Conservation (phyloP, 768 basidiomycete species). For the Gautieria morchelliformis region DNA sequence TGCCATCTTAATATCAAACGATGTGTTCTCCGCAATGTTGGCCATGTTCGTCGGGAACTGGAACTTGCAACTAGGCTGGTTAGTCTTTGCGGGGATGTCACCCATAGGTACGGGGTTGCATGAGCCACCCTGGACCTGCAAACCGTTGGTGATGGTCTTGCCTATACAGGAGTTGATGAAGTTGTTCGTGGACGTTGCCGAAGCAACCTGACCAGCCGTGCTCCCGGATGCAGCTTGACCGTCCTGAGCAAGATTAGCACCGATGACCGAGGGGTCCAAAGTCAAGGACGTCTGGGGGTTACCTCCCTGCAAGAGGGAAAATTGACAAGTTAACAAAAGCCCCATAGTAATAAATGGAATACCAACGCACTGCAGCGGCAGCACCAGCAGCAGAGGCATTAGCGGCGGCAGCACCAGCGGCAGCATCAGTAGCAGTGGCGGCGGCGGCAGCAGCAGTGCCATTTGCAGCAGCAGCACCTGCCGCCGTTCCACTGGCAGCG, state of each 20-base stretch:
- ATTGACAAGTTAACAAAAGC: background rate
- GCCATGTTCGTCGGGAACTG: constrained; percentile 36
- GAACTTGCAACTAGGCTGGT: constrained; percentile 43
- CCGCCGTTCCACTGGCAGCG: background rate
- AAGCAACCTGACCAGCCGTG: constrained; percentile 38
- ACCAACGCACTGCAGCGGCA: constrained; percentile 7
- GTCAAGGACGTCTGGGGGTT: constrained; percentile 38
- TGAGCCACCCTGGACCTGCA: constrained; percentile 41
- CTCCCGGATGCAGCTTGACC: constrained; percentile 34
- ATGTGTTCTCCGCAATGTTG: constrained; percentile 35
- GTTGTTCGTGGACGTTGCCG: constrained; percentile 48
- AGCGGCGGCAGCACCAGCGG: constrained; percentile 8
- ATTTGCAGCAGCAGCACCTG: background rate
- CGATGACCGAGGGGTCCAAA: constrained; percentile 43
- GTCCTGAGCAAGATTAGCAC: constrained; percentile 38
- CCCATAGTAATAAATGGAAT: background rate
- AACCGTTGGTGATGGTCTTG: constrained; percentile 44
- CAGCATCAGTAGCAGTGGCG: background rate
- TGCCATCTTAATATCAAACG: constrained; percentile 43
- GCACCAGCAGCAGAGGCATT: constrained; percentile 14
- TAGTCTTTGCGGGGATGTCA: constrained; percentile 36
- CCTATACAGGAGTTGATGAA: constrained; percentile 49
- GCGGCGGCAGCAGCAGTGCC: background rate
- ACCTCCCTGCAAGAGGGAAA: constrained; percentile 8
- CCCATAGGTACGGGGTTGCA: constrained; percentile 55